A percentile compares a stretch with the other conserved stretches of the same genome.
Evolutionary conservation across 1,284 basidiomycete genomes (phyloP).

Genomic region (Xanthoconium separans): DNA sequence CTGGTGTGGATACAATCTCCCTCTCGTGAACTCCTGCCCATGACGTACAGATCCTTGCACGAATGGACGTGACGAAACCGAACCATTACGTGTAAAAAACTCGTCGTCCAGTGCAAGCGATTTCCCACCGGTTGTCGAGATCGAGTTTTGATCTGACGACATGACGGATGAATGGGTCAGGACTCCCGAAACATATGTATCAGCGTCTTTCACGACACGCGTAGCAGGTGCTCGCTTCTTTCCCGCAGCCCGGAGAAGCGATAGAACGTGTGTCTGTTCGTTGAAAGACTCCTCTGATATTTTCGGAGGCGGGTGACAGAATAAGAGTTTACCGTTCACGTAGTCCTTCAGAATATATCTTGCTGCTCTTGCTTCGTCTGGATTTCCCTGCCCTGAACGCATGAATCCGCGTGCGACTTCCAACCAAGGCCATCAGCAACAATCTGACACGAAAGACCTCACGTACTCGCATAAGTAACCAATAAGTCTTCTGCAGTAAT

Average conservation of each 20-base stretch:
- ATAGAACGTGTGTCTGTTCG: slow-evolving; percentile 62
- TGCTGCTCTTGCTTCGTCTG: slow-evolving; percentile 93
- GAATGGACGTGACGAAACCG: slow-evolving; percentile 59
- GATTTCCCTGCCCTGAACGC: slow-evolving; percentile 93
- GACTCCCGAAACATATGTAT: slow-evolving; percentile 66
- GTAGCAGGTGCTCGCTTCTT: slow-evolving; percentile 87
- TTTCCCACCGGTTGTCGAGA: slow-evolving; percentile 45
- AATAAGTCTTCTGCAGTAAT: slow-evolving; percentile 85
- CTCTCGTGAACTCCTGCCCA: slow-evolving; percentile 63
- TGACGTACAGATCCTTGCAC: slow-evolving; percentile 60
- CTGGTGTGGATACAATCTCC: slow-evolving; percentile 77
- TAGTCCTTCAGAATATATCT: slow-evolving; percentile 97
- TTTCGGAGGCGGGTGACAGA: slow-evolving; percentile 84
- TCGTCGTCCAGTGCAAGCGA: slow-evolving; percentile 75
- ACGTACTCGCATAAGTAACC: slow-evolving; percentile 87
- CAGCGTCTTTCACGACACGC: slow-evolving; percentile 78
- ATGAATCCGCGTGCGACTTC: slow-evolving; percentile 92
- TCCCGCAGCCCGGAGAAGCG: slow-evolving; percentile 56
- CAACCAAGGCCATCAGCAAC: neutral
- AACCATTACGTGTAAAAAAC: slow-evolving; percentile 71
- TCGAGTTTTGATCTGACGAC: slow-evolving; percentile 13
- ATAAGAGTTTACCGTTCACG: slow-evolving; percentile 92
- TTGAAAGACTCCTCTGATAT: slow-evolving; percentile 79
- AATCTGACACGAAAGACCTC: neutral
- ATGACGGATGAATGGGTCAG: slow-evolving; percentile 17